Evolutionary conservation across 2,329 filamentous ascomycete genomes (phyloP).

Genomic region (Colletotrichum sp.): DNA sequence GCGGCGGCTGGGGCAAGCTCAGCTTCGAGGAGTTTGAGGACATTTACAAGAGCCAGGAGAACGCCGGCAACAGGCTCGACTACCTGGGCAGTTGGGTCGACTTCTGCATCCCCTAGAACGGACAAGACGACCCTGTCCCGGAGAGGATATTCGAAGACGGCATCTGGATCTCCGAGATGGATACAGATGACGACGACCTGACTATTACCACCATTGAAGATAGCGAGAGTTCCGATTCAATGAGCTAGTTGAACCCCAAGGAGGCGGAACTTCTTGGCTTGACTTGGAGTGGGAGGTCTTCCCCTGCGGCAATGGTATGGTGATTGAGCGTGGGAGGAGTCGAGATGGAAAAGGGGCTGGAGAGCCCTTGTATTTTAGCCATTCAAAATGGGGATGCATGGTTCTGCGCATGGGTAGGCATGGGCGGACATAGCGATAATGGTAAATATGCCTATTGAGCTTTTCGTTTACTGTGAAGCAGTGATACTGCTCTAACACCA

Average conservation of each 20-base stretch:
- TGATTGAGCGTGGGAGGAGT: not conserved
- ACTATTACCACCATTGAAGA: not conserved
- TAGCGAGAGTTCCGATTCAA: not conserved
- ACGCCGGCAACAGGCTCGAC: slow-evolving; percentile 68
- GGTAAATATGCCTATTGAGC: not conserved
- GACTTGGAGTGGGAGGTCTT: not conserved
- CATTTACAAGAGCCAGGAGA: slow-evolving; percentile 73
- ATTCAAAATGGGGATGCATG: not conserved
- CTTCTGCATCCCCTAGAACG: slow-evolving; percentile 66
- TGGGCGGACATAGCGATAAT: not conserved
- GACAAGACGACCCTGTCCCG: not conserved
- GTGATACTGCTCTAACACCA: too few species aligned
- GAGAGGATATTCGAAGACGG: not conserved
- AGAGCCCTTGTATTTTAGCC: not conserved
- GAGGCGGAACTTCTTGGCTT: not conserved
- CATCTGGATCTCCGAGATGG: not conserved
- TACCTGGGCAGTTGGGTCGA: slow-evolving; percentile 94
- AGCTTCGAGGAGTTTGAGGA: slow-evolving; percentile 80
- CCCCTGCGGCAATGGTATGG: not conserved
- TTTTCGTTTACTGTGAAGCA: not conserved
- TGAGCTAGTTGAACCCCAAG: not conserved
- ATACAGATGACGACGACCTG: not conserved
- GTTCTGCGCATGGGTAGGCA: not conserved
- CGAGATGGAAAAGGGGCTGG: not conserved
- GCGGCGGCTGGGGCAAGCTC: slow-evolving; percentile 82